Evolutionary conservation across 2,329 filamentous ascomycete genomes (phyloP).

Genomic region (Seiridium unicorne): DNA sequence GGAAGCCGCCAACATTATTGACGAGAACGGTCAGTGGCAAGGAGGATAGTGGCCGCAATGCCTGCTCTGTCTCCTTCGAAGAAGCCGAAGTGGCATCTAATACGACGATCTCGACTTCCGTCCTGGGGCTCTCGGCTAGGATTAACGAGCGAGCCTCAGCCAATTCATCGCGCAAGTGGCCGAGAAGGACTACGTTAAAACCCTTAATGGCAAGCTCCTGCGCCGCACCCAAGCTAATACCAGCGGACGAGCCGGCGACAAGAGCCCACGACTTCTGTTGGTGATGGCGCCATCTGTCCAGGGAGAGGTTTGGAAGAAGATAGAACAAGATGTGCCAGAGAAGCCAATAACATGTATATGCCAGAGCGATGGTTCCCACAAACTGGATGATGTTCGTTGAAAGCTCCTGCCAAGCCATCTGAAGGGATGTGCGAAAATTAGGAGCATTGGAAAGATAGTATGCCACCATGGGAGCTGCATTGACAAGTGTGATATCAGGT

Average conservation of each 20-base stretch:
- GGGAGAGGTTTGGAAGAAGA: not conserved
- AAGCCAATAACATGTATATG: not conserved
- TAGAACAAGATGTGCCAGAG: not conserved
- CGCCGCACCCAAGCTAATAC: constrained; percentile 31
- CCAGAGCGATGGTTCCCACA: not conserved
- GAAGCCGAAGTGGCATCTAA: constrained; percentile 27
- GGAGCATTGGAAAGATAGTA: too few relatives aligned
- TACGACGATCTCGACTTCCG: constrained; percentile 26
- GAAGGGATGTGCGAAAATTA: too few relatives aligned
- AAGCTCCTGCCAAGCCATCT: not conserved
- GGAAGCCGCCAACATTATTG: constrained; percentile 31
- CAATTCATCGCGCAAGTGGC: constrained; percentile 27
- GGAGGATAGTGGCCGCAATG: constrained; percentile 17
- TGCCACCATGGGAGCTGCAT: too few relatives aligned
- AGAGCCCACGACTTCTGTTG: constrained; percentile 20
- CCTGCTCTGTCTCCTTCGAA: constrained; percentile 21
- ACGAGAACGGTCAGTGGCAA: constrained; percentile 29
- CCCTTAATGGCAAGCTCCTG: constrained; percentile 28
- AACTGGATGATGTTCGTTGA: not conserved
- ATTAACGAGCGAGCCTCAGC: constrained; percentile 21
- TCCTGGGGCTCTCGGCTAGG: constrained; percentile 16
- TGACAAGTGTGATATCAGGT: too few relatives aligned
- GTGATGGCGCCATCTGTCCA: not conserved
- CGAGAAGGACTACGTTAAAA: constrained; percentile 32
- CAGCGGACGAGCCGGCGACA: constrained; percentile 32